Percentiles rank a stretch among this genome's conserved stretches.
Conservation (phyloP, 2,329 filamentous ascomycete species). For the Fusarium incarnatum region DNA sequence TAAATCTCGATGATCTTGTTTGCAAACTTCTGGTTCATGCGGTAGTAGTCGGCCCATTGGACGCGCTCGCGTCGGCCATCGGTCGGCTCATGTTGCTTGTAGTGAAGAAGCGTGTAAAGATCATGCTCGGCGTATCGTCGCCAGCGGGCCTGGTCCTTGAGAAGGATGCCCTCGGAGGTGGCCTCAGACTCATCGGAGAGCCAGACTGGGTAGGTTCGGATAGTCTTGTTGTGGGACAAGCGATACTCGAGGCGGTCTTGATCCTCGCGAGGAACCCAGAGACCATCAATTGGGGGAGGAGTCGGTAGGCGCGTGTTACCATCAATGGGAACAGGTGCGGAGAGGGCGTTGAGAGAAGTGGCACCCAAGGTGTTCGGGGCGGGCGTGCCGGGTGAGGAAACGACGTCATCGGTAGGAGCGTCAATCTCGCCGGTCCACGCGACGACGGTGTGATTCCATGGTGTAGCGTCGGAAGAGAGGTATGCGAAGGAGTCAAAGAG, state of each 20-base stretch:
- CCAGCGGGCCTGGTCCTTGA: slow-evolving; percentile 89
- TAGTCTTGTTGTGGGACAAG: slow-evolving; percentile 77
- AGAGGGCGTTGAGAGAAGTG: slow-evolving; percentile 76
- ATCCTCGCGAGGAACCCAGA: slow-evolving; percentile 77
- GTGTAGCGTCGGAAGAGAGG: slow-evolving; percentile 83
- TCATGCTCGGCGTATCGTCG: slow-evolving; percentile 91
- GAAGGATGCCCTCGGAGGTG: slow-evolving; percentile 72
- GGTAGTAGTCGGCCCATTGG: slow-evolving; percentile 92
- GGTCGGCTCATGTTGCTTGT: slow-evolving; percentile 92
- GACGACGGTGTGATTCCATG: slow-evolving; percentile 92
- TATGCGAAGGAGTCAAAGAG: slow-evolving; percentile 92
- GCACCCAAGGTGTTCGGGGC: slow-evolving; percentile 60
- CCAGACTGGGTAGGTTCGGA: slow-evolving; percentile 90
- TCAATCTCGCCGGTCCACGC: slow-evolving; percentile 95
- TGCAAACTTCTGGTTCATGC: slow-evolving; percentile 92
- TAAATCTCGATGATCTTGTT: slow-evolving; percentile 89
- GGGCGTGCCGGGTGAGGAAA: slow-evolving; percentile 61
- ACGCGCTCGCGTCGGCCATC: slow-evolving; percentile 84
- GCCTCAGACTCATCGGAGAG: slow-evolving; percentile 80
- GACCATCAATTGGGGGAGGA: slow-evolving; percentile 72
- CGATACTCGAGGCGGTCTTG: slow-evolving; percentile 79
- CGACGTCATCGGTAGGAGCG: slow-evolving; percentile 55
- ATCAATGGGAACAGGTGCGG: slow-evolving; percentile 82
- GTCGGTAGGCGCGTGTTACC: slow-evolving; percentile 64
- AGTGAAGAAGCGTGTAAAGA: slow-evolving; percentile 93